phyloP scores from a whole-genome alignment of 306 rosid species.

The Inga oerstediana region DNA sequence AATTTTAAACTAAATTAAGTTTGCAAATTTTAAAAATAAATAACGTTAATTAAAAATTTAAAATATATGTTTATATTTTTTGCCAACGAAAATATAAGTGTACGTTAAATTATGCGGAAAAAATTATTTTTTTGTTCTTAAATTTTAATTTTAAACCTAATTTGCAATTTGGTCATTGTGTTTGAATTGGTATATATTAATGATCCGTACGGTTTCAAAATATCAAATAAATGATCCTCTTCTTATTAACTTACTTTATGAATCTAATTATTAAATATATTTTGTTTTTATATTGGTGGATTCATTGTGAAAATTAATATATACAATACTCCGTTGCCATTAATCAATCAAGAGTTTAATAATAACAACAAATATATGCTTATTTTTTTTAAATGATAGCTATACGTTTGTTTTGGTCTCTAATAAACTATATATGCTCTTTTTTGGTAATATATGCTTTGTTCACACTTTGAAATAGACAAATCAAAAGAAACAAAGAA shows the following conservation, averaged over 20 bases:
- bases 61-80: not conserved
- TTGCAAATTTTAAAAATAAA: not conserved
- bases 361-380: not conserved
- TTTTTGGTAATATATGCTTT: not conserved
- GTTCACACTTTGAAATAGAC: not conserved
- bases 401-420: not conserved
- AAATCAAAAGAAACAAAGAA: not conserved
- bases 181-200: not conserved
- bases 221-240: not conserved
- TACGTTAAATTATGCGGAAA: not conserved
- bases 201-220: too few species aligned
- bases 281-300: not conserved
- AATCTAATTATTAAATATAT: not conserved
- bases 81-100: too few species aligned
- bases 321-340: not conserved
- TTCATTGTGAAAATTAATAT: not conserved
- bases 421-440: not conserved
- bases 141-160: too few species aligned
- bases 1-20: not conserved
- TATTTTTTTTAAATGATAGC: not conserved
- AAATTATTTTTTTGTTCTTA: too few species aligned
- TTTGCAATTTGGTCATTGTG: not conserved
- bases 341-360: not conserved
- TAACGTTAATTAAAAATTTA: not conserved
- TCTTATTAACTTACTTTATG: not conserved